These are phyloP conservation scores for Suillus ampliporus DNA, from an alignment of 768 basidiomycete genomes.

Conservation along the genomic window DNA sequence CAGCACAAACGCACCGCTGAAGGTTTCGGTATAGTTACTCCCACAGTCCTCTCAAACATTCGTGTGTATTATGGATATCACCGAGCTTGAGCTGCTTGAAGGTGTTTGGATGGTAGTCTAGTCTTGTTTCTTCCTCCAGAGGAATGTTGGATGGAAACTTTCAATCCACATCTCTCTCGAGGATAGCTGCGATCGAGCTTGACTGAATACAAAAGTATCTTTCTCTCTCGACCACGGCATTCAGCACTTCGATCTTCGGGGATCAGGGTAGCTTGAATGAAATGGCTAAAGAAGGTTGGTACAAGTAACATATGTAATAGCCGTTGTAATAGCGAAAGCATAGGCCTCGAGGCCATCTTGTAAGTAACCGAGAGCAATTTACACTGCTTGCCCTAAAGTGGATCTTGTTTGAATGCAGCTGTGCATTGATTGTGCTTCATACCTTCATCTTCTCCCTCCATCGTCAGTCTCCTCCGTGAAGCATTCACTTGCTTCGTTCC, in stretches of 20 bases:
- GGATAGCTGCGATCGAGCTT: background rate
- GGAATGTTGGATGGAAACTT: background rate
- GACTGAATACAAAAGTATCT: too few relatives aligned
- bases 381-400: slow-evolving; percentile 27
- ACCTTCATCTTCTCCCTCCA: slow-evolving; percentile 34
- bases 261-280: too few relatives aligned
- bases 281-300: background rate
- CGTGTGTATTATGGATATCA: background rate
- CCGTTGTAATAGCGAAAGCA: background rate
- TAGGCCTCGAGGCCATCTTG: background rate
- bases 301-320: background rate
- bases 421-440: slow-evolving; percentile 11
- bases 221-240: too few relatives aligned
- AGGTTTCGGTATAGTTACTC: background rate
- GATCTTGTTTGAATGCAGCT: slow-evolving; percentile 6
- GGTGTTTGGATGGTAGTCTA: background rate
- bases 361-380: slow-evolving; percentile 6
- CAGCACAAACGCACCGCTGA: background rate
- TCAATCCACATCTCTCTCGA: background rate
- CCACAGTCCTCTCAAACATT: background rate
- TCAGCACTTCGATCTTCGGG: too few relatives aligned
- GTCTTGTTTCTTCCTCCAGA: background rate
- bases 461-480: slow-evolving; percentile 46
- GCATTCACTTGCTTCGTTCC: slow-evolving; percentile 83
- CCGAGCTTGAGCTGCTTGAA: background rate